Base-by-base conservation (phyloP, 2,329 filamentous ascomycete species). In the Neonectria faginata region DNA sequence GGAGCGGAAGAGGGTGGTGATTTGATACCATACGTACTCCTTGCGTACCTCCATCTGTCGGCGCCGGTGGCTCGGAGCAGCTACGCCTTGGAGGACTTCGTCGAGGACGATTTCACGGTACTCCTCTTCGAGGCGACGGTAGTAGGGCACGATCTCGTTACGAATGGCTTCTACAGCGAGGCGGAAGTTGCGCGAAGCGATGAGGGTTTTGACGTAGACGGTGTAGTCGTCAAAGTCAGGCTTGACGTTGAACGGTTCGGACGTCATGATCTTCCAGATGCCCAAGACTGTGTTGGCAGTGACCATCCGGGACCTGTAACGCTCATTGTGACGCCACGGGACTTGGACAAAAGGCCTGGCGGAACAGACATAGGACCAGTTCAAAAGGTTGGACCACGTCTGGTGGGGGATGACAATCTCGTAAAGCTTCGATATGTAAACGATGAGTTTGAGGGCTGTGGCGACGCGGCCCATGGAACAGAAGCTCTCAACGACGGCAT, bases 401-500 rank as follows among this genome's bases (percentile, higher is more conserved):
- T 82, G 74, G 7, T 74, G 70, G 0, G 87, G 79, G 41, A 95
- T 87, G 1, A 80, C 66, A 25, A 95, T 78, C 1, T 79, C 67
- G 76, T 91, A 92, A 7, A 81, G 80, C 1, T 78, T 78, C 0
- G 91, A 90, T 52, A 94, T 76, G 69, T 86, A 86, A 64, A 91
- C 84, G 12, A 94, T 78, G 0, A 91, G 72, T 44, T 85, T 82
- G 27, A 90, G 73, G 12, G 88, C 91, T 2, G 83, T 80, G 1
- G 82, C 75, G 4, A 93, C 82, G 59, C 90, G 83, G 52, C 86
- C 89, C 76, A 90, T 92, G 65, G 83, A 84, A n/a, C 90, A 86
- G 67, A 90, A 92, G 1, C 84, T 81, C 73, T 93, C 89, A 6
- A 90, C 89, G n/a, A 94, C 79, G 9, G 89, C 85, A 59, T 86